Conservation (phyloP, 306 rosid species). For the Glycine tomentella region DNA sequence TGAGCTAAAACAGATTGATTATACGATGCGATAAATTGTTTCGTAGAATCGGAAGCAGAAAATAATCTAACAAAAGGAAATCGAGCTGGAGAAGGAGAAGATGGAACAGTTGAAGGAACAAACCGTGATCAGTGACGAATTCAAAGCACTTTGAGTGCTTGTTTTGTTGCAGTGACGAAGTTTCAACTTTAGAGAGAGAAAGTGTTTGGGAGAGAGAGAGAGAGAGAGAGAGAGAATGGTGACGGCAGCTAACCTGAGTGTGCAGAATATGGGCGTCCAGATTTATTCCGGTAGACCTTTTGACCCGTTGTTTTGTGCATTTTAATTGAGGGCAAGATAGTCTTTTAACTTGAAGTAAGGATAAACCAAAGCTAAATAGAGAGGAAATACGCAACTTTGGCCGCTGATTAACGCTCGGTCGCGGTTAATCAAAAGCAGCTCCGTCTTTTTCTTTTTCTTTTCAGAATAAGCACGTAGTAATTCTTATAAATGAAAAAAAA, state of each 20-base stretch:
- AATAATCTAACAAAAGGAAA: slow-evolving; percentile 2
- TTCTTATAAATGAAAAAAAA: background rate
- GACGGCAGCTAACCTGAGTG: slow-evolving; percentile 29
- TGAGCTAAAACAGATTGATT: slow-evolving; percentile 33
- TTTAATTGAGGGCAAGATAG: slow-evolving; percentile 56
- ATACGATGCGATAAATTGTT: slow-evolving; percentile 27
- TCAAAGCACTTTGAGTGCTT: slow-evolving; percentile 44
- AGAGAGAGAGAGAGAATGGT: slow-evolving; percentile 4
- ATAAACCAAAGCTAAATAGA: background rate
- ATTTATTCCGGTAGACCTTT: slow-evolving; percentile 67
- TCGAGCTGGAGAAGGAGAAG: slow-evolving; percentile 30
- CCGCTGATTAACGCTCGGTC: background rate
- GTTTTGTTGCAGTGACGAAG: slow-evolving; percentile 54
- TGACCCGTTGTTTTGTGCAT: slow-evolving; percentile 76
- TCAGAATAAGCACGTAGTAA: background rate
- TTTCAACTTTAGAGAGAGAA: slow-evolving; percentile 61
- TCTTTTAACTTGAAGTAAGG: slow-evolving; percentile 36
- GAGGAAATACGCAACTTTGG: background rate
- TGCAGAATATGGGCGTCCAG: slow-evolving; percentile 53
- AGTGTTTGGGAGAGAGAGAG: background rate
- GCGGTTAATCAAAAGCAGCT: background rate
- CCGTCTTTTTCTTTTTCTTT: background rate
- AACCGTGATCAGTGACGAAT: slow-evolving; percentile 69
- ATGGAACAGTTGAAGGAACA: slow-evolving; percentile 41
- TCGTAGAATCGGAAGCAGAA: slow-evolving; percentile 12